Base-by-base conservation (phyloP, 225 moss, liverwort and hornwort genomes). In the Thuidium tamariscinum region DNA sequence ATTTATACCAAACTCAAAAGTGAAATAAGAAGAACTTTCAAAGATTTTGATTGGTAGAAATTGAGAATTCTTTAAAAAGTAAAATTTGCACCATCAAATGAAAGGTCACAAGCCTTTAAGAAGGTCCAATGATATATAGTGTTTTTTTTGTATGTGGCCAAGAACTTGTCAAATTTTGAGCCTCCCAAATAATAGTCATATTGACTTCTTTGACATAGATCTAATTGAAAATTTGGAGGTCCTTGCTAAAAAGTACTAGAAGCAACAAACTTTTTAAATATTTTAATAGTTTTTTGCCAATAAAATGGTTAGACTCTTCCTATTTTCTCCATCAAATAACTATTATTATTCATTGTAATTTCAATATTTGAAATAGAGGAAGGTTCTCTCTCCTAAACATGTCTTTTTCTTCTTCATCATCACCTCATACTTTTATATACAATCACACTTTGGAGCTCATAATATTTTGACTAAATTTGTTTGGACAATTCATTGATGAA, bases 221-320 rank as follows among this genome's bases (percentile, higher is more conserved):
- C 0, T 7, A 0, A 11, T 1, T 23, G 0, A 68, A 68, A 68
- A 21, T 67, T 0, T 7, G 0, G 0, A 0, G 22, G 9, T 11
- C 22, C 2, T 37, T 67, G 22, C 4, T 36, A 0, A 67, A 37
- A 67, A 22, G 36, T 11, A 0, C 7, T 37, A 37, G 2, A 67
- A 22, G 22, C 37, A 12, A 67, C 12, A 7, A 21, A 11, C 7
- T 13, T 67, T 66, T 37, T 4, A 67, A 36, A 36, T 21, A 6
- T 20, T 66, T 20, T 3, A 12, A 12, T 22, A 36, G 1, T 67
- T 21, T 65, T 11, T 67, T 67, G 21, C 3, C 12, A 22, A n/a
- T n/a, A n/a, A n/a, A n/a, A n/a, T n/a, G n/a, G n/a, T n/a, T n/a
- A n/a, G n/a, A n/a, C n/a, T n/a, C n/a, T n/a, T n/a, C n/a, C n/a